Percentiles rank a stretch among this genome's conserved stretches.
phyloP scores from a whole-genome alignment of 805 yeast genomes.

The Lachancea fermentati region DNA sequence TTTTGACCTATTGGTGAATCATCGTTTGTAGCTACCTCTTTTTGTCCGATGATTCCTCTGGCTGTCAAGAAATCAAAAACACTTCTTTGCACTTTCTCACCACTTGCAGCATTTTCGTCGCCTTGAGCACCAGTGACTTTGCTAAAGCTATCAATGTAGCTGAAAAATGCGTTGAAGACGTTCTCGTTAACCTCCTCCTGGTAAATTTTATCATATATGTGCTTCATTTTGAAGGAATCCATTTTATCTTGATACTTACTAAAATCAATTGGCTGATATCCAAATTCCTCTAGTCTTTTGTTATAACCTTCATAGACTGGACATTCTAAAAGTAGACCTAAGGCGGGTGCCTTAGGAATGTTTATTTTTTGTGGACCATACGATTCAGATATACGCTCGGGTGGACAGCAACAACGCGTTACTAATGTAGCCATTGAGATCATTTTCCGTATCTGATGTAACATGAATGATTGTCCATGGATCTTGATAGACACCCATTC shows the following conservation, averaged over 20 bases:
- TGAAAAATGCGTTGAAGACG: constrained; percentile 84
- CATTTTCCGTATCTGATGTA: constrained; percentile 97
- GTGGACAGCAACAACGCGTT: constrained; percentile 81
- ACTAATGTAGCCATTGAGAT: constrained; percentile 88
- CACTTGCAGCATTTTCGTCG: constrained; percentile 17
- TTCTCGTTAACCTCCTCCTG: constrained; percentile 85
- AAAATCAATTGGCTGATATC: constrained; percentile 72
- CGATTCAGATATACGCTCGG: constrained; percentile 67
- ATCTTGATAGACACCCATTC: constrained; percentile 96
- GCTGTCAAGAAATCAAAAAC: constrained; percentile 40
- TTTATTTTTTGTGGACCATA: constrained; percentile 71
- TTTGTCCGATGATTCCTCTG: constrained; percentile 30
- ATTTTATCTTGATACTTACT: constrained; percentile 60
- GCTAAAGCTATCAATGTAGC: constrained; percentile 78
- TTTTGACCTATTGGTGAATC: too few relatives aligned
- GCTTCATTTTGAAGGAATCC: constrained; percentile 80
- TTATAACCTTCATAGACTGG: constrained; percentile 91
- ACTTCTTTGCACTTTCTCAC: constrained; percentile 25
- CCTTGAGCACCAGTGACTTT: constrained; percentile 48
- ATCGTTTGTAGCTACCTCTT: too few relatives aligned
- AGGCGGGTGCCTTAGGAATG: constrained; percentile 96
- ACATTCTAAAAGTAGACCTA: constrained; percentile 82
- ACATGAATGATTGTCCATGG: constrained; percentile 97
- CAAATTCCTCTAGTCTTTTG: constrained; percentile 60
- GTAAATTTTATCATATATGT: constrained; percentile 88